phyloP scores from a whole-genome alignment of 2,329 filamentous ascomycete species.

The Calonectria leucothoes region DNA sequence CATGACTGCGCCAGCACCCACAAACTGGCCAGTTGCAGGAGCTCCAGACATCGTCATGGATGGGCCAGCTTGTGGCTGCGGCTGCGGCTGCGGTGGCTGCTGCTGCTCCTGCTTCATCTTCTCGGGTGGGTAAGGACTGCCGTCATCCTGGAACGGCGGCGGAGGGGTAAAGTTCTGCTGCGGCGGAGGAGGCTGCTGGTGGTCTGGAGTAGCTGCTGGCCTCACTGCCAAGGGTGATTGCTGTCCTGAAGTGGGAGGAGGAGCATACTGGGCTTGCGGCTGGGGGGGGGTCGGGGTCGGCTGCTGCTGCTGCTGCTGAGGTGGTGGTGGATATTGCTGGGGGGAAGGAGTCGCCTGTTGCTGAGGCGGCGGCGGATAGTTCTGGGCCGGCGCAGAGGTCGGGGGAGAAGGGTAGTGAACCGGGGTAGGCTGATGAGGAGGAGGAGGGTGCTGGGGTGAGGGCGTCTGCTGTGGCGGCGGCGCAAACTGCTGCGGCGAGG shows the following conservation, averaged over 20 bases:
- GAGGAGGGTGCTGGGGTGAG: conserved; percentile 15
- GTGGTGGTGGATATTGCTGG: conserved; percentile 33
- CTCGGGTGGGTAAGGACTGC: conserved; percentile 42
- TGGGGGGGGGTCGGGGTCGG: conserved; percentile 40
- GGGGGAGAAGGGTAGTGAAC: conserved; percentile 38
- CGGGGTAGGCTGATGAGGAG: conserved; percentile 36
- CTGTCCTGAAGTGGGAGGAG: conserved; percentile 19
- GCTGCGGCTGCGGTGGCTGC: conserved; percentile 38
- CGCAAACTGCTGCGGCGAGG: conserved; percentile 21
- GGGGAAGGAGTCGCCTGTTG: conserved; percentile 44
- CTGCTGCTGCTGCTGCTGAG: conserved; percentile 40
- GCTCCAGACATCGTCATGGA: conserved; percentile 52
- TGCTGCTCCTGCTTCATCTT: conserved; percentile 40
- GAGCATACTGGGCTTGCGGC: conserved; percentile 39
- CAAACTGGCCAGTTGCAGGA: conserved; percentile 66
- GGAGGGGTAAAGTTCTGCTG: conserved; percentile 43
- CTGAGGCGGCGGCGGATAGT: conserved; percentile 31
- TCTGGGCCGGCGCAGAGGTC: conserved; percentile 28
- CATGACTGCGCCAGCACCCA: conserved; percentile 69
- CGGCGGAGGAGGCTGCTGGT: conserved; percentile 36
- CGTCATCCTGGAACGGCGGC: conserved; percentile 37
- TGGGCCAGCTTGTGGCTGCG: conserved; percentile 36
- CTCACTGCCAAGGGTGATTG: conserved; percentile 10
- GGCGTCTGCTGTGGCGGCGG: conserved; percentile 12
- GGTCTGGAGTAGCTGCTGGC: conserved; percentile 5